Base-by-base conservation (phyloP, 371 early-diverging fungal species). In the Circinella umbellata region DNA sequence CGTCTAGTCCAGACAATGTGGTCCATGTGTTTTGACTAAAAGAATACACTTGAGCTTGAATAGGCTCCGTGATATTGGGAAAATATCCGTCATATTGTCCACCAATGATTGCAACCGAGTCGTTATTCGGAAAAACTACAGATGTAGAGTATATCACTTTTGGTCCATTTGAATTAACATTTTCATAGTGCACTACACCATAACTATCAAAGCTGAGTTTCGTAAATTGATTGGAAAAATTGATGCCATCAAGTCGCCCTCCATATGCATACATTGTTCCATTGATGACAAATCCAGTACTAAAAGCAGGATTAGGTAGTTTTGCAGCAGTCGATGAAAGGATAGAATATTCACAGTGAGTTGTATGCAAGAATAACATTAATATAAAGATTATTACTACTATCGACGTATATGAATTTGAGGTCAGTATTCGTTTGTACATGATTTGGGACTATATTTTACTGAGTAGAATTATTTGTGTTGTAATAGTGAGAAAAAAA, bases 1-100 rank as follows among this genome's bases (percentile, higher is more conserved):
- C 51, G 13, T 18, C 59, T 47, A 36, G 54, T n/a, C 18, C 63
- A n/a, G 63, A 11, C 20, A 63, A 63, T 42, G 60, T 13, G 5
- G 57, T 42, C 69, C 69, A 69, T 7, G 64, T 47, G 4, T 42
- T 18, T 27, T 15, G 61, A 20, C 37, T 54, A 60, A 69, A 69
- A 0, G 36, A 51, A n/a, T 69, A 69, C n/a, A 39, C 57, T 5
- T 35, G 35, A 15, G 69, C 55, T 35, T 47, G 64, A 20, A 35
- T 35, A 15, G 63, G 59, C 18, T 37, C n/a, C 20, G 62, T 49
- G 15, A 38, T 53, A 36, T 1, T 39, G 6, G 13, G 27, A 27
- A n/a, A 3, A 36, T 55, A 39, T 35, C 59, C 4, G 6, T 37
- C 46, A 7, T 42, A 59, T 4, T 4, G 4, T 38, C 69, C 69